phyloP scores from a whole-genome alignment of 1,139 yeast genomes.

The Debaryomyces robertsiae region DNA sequence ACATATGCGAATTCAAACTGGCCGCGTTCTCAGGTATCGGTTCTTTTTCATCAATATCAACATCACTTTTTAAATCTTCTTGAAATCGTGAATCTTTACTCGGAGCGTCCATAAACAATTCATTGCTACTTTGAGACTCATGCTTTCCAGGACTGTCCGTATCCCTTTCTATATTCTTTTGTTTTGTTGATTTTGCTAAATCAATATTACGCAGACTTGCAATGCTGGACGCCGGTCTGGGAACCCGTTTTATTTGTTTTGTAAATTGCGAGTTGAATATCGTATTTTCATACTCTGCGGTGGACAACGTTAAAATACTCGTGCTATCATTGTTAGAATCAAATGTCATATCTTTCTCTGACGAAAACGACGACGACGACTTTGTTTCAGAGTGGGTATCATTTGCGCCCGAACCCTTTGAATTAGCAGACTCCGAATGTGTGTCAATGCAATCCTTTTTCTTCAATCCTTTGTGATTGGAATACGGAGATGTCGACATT shows the following conservation, averaged over 20 bases:
- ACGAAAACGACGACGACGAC: neutral
- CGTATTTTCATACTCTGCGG: conserved; percentile 57
- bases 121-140: neutral
- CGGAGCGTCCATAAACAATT: neutral
- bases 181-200: neutral
- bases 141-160: too few species aligned
- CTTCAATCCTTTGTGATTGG: neutral
- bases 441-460: neutral
- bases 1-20: conserved; percentile 16
- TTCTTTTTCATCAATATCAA: neutral
- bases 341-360: conserved; percentile 8
- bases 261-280: conserved; percentile 54
- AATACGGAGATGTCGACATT: conserved; percentile 23
- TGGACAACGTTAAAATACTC: conserved; percentile 50
- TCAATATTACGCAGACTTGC: neutral
- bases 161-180: neutral
- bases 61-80: neutral
- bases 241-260: conserved; percentile 1
- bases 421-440: conserved; percentile 1
- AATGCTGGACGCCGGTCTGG: neutral
- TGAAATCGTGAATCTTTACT: neutral
- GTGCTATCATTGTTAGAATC: conserved; percentile 28
- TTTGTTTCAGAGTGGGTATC: neutral
- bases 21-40: conserved; percentile 16
- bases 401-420: neutral